Base-by-base conservation (phyloP, 1,284 basidiomycete genomes). In the Ganoderma sinense region DNA sequence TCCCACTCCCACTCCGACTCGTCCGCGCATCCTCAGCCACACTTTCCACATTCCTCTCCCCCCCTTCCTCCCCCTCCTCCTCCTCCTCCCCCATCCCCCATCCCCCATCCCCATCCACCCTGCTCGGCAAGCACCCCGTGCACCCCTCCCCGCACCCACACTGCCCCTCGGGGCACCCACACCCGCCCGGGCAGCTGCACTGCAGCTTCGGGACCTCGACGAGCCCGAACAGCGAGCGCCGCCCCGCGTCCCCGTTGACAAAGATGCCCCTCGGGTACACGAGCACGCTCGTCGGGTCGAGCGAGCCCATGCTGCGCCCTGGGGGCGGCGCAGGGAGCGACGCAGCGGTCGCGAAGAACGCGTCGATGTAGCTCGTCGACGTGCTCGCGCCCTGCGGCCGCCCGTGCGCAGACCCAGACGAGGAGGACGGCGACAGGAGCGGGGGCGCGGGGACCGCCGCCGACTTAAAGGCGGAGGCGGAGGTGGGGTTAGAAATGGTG, bases 201-300 rank as follows among this genome's bases (percentile, higher is more conserved):
- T 89, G 86, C 68, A 91, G 80, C 77, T 89, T 91, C n/a, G 90
- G 91, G 16, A 92, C 75, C 64, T 81, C 84, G 59, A 89, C 85
- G 31, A 85, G 80, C 8, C 86, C 86, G 73, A 86, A 87, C 16
- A 66, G 53, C 64, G 64, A 66, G 18, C 68, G 59, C 61, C 59
- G 74, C 41, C 67, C 72, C 18, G 69, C 64, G 59, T 41, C 59
- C 20, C 74, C 70, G 41, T 74, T 73, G 20, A 71, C 65, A 67
- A 82, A 82, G 41, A 83, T 78, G 16, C 82, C 78, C 43, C 75
- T 74, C 0, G 85, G 84, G 73, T 87, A 88, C 0, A 86, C 80
- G 16, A 80, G 84, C 31, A 86, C 78, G 71, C 88, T 85, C 79
- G 84, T 85, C 0, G 86, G 85, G 77, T 90, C 87, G 56, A 83